These are phyloP conservation scores for Cyamopsis tetragonoloba DNA, from an alignment of 306 rosid species.

Conservation along the genomic window DNA sequence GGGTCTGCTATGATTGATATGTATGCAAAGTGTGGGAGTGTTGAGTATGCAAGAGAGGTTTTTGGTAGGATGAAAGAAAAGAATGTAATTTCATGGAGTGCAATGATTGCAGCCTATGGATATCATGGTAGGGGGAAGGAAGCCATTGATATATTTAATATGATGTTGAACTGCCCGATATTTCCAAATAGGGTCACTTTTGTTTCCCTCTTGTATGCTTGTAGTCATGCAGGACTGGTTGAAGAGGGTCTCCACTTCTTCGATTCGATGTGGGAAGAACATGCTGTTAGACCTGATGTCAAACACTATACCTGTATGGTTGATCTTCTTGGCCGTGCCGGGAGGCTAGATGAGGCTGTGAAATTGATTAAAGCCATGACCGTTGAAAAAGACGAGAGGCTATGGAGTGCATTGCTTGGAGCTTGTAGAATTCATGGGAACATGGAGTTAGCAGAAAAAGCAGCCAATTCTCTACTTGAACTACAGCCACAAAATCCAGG, in stretches of 20 bases:
- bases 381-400: slow-evolving; percentile 57
- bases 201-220: slow-evolving; percentile 73
- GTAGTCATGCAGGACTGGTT: slow-evolving; percentile 70
- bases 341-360: slow-evolving; percentile 67
- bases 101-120: slow-evolving; percentile 79
- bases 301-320: slow-evolving; percentile 77
- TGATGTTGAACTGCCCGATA: slow-evolving; percentile 52
- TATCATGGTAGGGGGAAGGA: slow-evolving; percentile 66
- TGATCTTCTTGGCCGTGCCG: slow-evolving; percentile 81
- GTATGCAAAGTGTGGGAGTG: slow-evolving; percentile 70
- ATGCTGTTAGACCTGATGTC: slow-evolving; percentile 58
- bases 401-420: slow-evolving; percentile 82
- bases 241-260: slow-evolving; percentile 65
- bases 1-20: slow-evolving; percentile 78
- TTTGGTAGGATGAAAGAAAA: slow-evolving; percentile 59
- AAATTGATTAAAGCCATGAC: slow-evolving; percentile 48
- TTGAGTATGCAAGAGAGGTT: slow-evolving; percentile 58
- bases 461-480: slow-evolving; percentile 56
- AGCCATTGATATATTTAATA: slow-evolving; percentile 52
- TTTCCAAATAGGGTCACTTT: slow-evolving; percentile 61
- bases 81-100: slow-evolving; percentile 81
- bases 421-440: slow-evolving; percentile 67
- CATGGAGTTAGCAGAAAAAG: slow-evolving; percentile 67
- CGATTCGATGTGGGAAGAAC: slow-evolving; percentile 50
- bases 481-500: slow-evolving; percentile 65